phyloP scores from a whole-genome alignment of 2,329 filamentous ascomycete genomes.

The Phoma sp. region DNA sequence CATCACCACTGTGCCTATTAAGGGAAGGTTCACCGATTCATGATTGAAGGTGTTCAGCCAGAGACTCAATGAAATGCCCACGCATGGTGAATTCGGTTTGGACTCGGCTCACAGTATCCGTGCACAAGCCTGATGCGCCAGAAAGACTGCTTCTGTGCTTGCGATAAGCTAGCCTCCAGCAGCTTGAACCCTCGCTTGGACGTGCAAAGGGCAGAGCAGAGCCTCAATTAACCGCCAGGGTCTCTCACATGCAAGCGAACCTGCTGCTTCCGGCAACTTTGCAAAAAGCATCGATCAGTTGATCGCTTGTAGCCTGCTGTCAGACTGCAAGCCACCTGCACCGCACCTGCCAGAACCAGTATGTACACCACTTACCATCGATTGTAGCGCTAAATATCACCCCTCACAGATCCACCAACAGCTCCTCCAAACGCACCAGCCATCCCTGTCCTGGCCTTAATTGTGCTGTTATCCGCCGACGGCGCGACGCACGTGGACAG shows the following conservation, averaged over 20 bases:
- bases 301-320: background rate
- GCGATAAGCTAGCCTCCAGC: background rate
- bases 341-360: constrained; percentile 14
- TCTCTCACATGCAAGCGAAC: background rate
- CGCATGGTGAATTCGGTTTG: too few species aligned
- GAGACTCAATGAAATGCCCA: too few species aligned
- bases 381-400: constrained; percentile 20
- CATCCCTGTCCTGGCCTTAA: constrained; percentile 12
- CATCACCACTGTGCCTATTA: background rate
- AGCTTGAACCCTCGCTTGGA: background rate
- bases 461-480: constrained; percentile 2
- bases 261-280: constrained; percentile 2
- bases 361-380: constrained; percentile 11
- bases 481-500: constrained; percentile 9
- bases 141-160: too few species aligned
- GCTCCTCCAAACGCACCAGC: background rate
- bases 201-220: background rate
- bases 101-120: too few species aligned
- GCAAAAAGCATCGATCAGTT: background rate
- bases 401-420: constrained; percentile 19
- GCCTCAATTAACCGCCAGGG: background rate
- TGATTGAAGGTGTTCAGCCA: too few species aligned
- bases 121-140: too few species aligned
- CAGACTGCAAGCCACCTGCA: constrained; percentile 13
- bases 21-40: constrained; percentile 7